Evolutionary conservation across 257 asterid genomes (phyloP).

Genomic region (Ligustrum vulgare): DNA sequence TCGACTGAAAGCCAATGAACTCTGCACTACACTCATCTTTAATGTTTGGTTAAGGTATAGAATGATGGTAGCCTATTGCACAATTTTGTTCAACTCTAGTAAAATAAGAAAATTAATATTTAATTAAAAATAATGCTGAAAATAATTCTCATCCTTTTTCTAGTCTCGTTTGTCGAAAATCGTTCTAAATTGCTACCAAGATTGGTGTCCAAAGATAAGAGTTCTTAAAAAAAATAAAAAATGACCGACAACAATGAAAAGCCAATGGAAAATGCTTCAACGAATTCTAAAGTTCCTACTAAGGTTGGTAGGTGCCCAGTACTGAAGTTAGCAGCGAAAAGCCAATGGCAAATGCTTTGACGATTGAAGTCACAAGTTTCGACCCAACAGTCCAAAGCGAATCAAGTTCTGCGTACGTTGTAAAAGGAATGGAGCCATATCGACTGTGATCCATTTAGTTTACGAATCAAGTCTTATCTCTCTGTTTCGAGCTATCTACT

Average conservation of each 20-base stretch:
- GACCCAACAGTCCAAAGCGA: background rate
- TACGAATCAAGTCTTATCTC: background rate
- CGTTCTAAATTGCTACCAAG: background rate
- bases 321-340: background rate
- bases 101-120: background rate
- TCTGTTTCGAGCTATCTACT: background rate
- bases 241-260: background rate
- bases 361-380: background rate
- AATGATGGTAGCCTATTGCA: background rate
- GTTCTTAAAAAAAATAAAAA: too few relatives aligned
- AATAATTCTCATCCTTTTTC: background rate
- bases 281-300: background rate
- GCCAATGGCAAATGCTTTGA: background rate
- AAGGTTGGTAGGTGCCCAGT: too few relatives aligned
- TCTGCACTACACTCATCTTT: background rate
- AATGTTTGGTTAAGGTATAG: background rate
- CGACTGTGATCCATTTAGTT: background rate
- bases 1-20: background rate
- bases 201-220: background rate
- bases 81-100: background rate
- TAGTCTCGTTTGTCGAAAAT: background rate
- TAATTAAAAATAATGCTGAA: background rate
- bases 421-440: background rate
- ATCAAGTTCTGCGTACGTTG: background rate
- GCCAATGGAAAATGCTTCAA: background rate